Conservation (phyloP, 2,329 filamentous ascomycete species). For the Fusarium abutilonis region DNA sequence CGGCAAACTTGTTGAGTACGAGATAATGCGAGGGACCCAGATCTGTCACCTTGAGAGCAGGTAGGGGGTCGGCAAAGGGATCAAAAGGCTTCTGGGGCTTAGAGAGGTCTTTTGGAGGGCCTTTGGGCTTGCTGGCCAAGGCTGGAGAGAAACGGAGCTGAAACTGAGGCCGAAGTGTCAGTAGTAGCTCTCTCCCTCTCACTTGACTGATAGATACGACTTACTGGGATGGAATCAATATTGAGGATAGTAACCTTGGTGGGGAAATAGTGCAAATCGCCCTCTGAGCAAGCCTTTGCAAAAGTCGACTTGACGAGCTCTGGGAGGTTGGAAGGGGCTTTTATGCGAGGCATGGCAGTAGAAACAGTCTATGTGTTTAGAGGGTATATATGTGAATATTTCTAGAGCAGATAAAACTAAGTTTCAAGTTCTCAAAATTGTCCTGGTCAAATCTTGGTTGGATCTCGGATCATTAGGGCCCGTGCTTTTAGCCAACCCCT, state of each 20-base stretch:
- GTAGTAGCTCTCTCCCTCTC: not conserved
- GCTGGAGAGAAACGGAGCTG: conserved; percentile 77
- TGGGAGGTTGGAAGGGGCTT: conserved; percentile 59
- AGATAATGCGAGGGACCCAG: conserved; percentile 68
- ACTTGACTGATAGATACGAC: conserved; percentile 21
- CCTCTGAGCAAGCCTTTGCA: conserved; percentile 56
- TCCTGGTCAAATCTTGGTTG: conserved; percentile 2
- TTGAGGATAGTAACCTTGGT: conserved; percentile 62
- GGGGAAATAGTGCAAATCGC: conserved; percentile 64
- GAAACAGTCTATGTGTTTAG: not conserved
- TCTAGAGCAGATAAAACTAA: not conserved
- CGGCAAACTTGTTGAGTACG: conserved; percentile 79
- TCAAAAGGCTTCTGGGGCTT: conserved; percentile 59
- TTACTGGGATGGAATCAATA: conserved; percentile 56
- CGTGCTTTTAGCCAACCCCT: conserved; percentile 6
- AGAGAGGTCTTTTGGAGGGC: conserved; percentile 45
- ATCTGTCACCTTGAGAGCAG: conserved; percentile 62
- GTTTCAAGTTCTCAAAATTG: not conserved
- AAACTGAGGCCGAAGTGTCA: conserved; percentile 60
- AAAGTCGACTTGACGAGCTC: conserved; percentile 62
- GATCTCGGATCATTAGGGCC: conserved; percentile 13
- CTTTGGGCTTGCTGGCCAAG: conserved; percentile 73
- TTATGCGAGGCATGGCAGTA: conserved; percentile 52
- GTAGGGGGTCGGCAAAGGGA: conserved; percentile 70
- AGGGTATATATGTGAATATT: not conserved